Conservation (phyloP, 2,329 filamentous ascomycete genomes). For the Hyphodiscus sp. region DNA sequence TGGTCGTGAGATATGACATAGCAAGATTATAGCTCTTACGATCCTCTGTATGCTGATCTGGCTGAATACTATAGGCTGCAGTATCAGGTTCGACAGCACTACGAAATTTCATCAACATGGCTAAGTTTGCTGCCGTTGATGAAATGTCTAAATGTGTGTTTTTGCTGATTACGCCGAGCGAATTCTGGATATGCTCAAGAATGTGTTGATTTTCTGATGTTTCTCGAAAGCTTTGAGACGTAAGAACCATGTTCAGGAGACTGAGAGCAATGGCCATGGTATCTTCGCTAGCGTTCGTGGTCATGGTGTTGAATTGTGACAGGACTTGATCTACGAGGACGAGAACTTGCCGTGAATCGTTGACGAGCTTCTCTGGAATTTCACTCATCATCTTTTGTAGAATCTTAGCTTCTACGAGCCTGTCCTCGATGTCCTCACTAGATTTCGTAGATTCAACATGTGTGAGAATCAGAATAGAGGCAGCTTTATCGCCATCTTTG, state of each 20-base stretch:
- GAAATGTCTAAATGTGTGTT: constrained; percentile 37
- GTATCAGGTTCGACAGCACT: constrained; percentile 41
- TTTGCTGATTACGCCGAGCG: constrained; percentile 38
- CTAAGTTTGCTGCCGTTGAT: constrained; percentile 49
- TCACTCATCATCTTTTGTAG: constrained; percentile 59
- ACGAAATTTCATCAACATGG: constrained; percentile 48
- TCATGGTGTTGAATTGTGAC: constrained; percentile 8
- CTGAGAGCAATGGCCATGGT: constrained; percentile 49
- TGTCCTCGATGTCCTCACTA: constrained; percentile 36
- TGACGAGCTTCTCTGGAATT: constrained; percentile 56
- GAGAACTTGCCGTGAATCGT: constrained; percentile 57
- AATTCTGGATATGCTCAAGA: constrained; percentile 41
- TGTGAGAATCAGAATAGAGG: constrained; percentile 19
- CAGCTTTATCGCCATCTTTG: constrained; percentile 17
- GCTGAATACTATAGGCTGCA: constrained; percentile 24
- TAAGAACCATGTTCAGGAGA: constrained; percentile 54
- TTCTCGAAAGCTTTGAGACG: constrained; percentile 48
- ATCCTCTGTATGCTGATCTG: constrained; percentile 47
- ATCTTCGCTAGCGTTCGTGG: constrained; percentile 38
- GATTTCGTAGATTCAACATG: constrained; percentile 29
- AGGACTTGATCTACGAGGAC: constrained; percentile 58
- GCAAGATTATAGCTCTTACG: constrained; percentile 56
- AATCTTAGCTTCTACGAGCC: constrained; percentile 53
- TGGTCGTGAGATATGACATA: constrained; percentile 54
- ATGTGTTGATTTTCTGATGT: constrained; percentile 35